phyloP scores from a whole-genome alignment of 805 yeast genomes.

The Starmerella sp. region DNA sequence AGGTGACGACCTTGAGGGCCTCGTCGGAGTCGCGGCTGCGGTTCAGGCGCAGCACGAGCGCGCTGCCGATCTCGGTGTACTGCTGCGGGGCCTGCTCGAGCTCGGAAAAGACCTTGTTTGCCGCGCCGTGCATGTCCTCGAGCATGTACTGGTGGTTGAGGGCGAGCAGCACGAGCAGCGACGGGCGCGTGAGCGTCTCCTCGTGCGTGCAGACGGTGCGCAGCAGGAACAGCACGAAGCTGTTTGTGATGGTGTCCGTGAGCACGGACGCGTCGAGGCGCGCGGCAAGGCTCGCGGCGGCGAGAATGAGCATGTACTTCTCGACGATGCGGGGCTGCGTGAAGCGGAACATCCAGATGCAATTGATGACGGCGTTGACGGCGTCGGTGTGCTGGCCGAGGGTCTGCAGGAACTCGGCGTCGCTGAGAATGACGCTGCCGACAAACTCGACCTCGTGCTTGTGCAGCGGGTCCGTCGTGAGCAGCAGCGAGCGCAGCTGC shows the following conservation, averaged over 20 bases:
- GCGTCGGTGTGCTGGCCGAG: not conserved
- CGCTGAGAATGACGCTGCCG: conserved; percentile 6
- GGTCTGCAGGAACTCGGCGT: not conserved
- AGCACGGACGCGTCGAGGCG: conserved; percentile 3
- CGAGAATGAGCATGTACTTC: conserved; percentile 35
- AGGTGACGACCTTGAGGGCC: conserved; percentile 61
- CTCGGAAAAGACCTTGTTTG: conserved; percentile 46
- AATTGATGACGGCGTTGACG: conserved; percentile 29
- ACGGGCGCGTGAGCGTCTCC: conserved; percentile 35
- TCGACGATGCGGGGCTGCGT: conserved; percentile 33
- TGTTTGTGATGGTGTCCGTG: conserved; percentile 29
- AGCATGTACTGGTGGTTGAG: conserved; percentile 85
- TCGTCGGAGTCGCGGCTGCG: conserved; percentile 46
- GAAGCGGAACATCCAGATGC: conserved; percentile 33
- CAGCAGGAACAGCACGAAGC: conserved; percentile 41
- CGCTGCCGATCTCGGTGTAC: conserved; percentile 50
- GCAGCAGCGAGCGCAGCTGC: conserved; percentile 5
- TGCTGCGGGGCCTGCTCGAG: conserved; percentile 36
- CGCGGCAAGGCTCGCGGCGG: conserved; percentile 4
- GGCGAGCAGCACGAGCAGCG: conserved; percentile 59
- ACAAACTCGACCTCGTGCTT: conserved; percentile 5
- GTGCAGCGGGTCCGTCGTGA: conserved; percentile 9
- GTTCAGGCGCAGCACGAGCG: conserved; percentile 64
- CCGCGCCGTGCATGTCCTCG: conserved; percentile 6
- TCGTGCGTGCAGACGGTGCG: conserved; percentile 33